Percentiles rank a stretch among this genome's conserved stretches.
Conservation (phyloP, 1,139 yeast species). For the Magnusiomyces tetraspermus region DNA sequence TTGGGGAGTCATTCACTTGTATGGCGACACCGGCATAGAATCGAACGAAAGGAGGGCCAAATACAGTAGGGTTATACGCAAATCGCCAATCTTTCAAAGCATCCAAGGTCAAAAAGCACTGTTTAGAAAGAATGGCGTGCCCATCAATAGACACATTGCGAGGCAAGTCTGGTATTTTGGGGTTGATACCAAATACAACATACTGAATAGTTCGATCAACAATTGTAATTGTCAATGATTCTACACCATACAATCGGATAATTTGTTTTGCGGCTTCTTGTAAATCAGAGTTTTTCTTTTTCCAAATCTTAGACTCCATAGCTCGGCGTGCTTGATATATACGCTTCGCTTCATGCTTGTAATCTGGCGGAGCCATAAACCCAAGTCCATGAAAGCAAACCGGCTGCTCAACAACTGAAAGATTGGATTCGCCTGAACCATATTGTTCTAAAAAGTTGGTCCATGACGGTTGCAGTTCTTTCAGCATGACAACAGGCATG, state of each 20-base stretch:
- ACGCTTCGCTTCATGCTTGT: conserved; percentile 23
- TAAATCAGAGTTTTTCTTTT: conserved; percentile 36
- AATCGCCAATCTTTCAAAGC: conserved; percentile 64
- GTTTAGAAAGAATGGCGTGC: conserved; percentile 53
- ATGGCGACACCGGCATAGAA: conserved; percentile 61
- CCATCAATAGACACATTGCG: conserved; percentile 53
- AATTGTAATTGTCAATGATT: conserved; percentile 51
- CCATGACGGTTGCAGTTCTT: conserved; percentile 37
- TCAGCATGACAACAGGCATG: conserved; percentile 16
- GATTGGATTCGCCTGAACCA: conserved; percentile 49
- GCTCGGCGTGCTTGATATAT: conserved; percentile 21
- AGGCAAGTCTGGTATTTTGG: conserved; percentile 36
- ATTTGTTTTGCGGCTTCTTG: conserved; percentile 27
- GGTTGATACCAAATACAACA: conserved; percentile 40
- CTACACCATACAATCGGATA: conserved; percentile 35
- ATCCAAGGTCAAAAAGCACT: conserved; percentile 45
- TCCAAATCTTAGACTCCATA: conserved; percentile 44
- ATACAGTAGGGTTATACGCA: conserved; percentile 49
- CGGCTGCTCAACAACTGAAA: conserved; percentile 50
- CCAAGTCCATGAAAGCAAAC: conserved; percentile 41
- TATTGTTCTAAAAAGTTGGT: conserved; percentile 56
- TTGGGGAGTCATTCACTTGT: conserved; percentile 30
- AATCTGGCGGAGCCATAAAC: conserved; percentile 48
- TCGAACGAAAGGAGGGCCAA: conserved; percentile 47
- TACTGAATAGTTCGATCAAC: conserved; percentile 42